phyloP scores from a whole-genome alignment of 1,284 basidiomycete genomes.

The Ustilago cynodontis region DNA sequence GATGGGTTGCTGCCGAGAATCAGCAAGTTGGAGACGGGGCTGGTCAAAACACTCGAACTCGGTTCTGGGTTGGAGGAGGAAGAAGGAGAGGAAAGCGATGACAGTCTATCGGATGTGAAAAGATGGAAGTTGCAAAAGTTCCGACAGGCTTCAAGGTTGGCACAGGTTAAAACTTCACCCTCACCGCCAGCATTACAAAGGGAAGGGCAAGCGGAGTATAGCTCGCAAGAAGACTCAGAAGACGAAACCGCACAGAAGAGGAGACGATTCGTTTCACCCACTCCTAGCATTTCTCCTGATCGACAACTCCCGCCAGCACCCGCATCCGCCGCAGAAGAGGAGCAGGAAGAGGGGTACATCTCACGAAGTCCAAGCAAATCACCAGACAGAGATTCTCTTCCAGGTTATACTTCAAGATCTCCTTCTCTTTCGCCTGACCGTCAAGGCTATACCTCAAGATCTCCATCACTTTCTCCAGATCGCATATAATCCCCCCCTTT shows the following conservation, averaged over 20 bases:
- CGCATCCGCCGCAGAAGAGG: constrained; percentile 27
- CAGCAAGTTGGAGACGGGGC: constrained; percentile 82
- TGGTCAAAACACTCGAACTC: constrained; percentile 72
- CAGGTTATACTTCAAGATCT: constrained; percentile 69
- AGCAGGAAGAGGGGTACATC: constrained; percentile 24
- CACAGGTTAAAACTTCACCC: neutral
- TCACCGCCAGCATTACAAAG: neutral
- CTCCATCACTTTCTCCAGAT: neutral
- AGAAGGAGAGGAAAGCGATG: constrained; percentile 22
- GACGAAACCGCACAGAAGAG: constrained; percentile 45
- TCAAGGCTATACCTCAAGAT: constrained; percentile 3
- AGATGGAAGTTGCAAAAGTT: constrained; percentile 40
- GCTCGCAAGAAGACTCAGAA: constrained; percentile 63
- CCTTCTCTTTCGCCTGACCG: constrained; percentile 66
- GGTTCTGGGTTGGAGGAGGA: neutral
- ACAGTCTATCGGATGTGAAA: constrained; percentile 21
- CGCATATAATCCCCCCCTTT: neutral
- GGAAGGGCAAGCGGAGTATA: constrained; percentile 43
- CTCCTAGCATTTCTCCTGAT: constrained; percentile 34
- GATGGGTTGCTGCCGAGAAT: constrained; percentile 78
- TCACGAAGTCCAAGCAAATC: constrained; percentile 26
- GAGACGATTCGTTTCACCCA: constrained; percentile 25
- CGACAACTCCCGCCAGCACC: constrained; percentile 11
- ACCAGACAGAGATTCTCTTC: constrained; percentile 9
- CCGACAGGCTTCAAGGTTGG: neutral